Percentiles rank a stretch among this genome's conserved stretches.
Evolutionary conservation across 441 rosid species (phyloP).

Genomic region (Kokia cookei): DNA sequence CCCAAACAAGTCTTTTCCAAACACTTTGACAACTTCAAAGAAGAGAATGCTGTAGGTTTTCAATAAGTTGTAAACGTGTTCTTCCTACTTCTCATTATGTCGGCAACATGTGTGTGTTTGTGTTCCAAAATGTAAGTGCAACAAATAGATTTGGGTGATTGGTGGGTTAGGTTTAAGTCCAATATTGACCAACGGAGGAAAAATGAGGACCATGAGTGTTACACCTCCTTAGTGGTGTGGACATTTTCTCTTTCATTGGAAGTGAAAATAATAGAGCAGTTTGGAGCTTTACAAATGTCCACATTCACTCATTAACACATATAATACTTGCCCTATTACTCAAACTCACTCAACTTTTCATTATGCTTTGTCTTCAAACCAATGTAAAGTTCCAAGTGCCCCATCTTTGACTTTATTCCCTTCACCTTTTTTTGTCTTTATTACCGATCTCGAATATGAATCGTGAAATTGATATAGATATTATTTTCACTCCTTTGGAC

Average conservation of each 20-base stretch:
- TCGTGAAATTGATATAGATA: too few relatives aligned
- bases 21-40: not conserved
- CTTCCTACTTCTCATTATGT: not conserved
- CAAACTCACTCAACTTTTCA: too few relatives aligned
- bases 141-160: not conserved
- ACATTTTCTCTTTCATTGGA: conserved; percentile 9
- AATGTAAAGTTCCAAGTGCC: not conserved
- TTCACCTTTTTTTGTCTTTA: too few relatives aligned
- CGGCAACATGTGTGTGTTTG: conserved; percentile 5
- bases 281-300: not conserved
- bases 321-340: not conserved
- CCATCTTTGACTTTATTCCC: not conserved
- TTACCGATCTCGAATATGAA: too few relatives aligned
- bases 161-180: conserved; percentile 23
- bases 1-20: not conserved
- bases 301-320: not conserved
- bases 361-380: too few relatives aligned
- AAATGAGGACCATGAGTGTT: conserved; percentile 2
- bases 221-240: conserved; percentile 4
- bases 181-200: not conserved
- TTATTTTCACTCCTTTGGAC: too few relatives aligned
- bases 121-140: conserved; percentile 6
- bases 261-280: not conserved
- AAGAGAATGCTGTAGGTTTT: conserved; percentile 8
- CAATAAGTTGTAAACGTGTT: not conserved